Evolutionary conservation across 768 basidiomycete species (phyloP), one percentile per base, ranked within the genome.

Genomic region (Phallus indusiatus): DNA sequence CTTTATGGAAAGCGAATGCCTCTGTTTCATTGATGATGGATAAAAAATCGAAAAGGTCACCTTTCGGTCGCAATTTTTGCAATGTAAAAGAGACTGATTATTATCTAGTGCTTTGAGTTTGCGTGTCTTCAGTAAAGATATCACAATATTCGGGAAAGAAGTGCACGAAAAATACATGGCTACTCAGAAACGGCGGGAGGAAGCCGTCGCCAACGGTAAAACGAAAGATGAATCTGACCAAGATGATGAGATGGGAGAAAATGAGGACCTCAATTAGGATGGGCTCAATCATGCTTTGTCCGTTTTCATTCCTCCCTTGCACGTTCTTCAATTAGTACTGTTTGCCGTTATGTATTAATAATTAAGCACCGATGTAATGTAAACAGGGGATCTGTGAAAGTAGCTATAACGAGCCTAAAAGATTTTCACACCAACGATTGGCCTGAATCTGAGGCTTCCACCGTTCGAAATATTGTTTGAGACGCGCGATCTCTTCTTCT

Each of bases 21-120:
- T 95, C 93, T 0, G 69, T 95, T 55, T 83, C 87, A 0, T 76
- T 98, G 60, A 93, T 98, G 92, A 84, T 96, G 56, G 94, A 98
- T 73, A 99, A 98, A 72, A 89, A 89, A 67, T 90, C 93, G 22
- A 98, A 98, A 73, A 91, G 88, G 94, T 92, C 48, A 11, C 20
- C 50, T 17, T 6, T 7, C 28, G 8, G 12, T 33, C 17, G 17
- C 55, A 61, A 37, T 22, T 28, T 28, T 28, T 28, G 28, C 28
- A 2, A 28, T 28, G 28, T 28, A 28, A 28, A 28, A 7, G 28
- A 18, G 47, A 54, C 35, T 60, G 37, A 54, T 46, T 53, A 52
- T 54, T 55, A 42, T 12, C 55, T 61, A 97, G 94, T 66, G 93
- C 92, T 1, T 74, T 98, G 61, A 93, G 90, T 60, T 73, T 93